Percentiles rank a stretch among this genome's conserved stretches.
Conservation (phyloP, 352 stramenopile species). For the Achlya hypogyna region DNA sequence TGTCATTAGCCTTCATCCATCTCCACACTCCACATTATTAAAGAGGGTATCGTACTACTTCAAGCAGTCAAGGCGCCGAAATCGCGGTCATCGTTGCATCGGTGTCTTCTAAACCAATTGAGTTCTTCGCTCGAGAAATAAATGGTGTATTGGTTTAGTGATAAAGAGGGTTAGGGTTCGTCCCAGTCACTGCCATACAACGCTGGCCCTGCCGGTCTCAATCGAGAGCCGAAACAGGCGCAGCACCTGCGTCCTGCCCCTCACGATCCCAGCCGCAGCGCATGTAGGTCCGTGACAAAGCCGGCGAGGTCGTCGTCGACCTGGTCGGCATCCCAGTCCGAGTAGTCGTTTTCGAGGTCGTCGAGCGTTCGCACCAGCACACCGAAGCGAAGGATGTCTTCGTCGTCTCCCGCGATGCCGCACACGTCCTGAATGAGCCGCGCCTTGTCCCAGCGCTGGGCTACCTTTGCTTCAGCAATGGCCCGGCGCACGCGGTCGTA, state of each 20-base stretch:
- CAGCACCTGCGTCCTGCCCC: no score
- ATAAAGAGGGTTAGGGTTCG: no score
- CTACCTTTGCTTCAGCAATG: not conserved
- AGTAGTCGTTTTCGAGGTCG: not conserved
- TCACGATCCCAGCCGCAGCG: not conserved
- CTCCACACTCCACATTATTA: no score
- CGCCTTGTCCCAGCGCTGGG: not conserved
- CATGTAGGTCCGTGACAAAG: no score
- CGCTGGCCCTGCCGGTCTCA: not conserved
- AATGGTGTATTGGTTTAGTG: no score
- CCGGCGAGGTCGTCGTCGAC: not conserved
- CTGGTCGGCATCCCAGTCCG: not conserved
- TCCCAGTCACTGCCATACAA: not conserved
- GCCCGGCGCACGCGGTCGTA: not conserved
- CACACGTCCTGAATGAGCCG: not conserved
- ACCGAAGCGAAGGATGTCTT: not conserved
- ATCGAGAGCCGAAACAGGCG: not conserved
- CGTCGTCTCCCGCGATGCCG: not conserved
- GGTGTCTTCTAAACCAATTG: no score
- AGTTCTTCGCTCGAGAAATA: no score
- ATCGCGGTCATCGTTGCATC: no score
- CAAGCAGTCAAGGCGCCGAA: no score
- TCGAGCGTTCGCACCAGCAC: not conserved
- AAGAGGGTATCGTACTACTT: no score
- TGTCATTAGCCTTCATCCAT: no score